Evolutionary conservation across 768 basidiomycete species (phyloP), one percentile per base, ranked within the genome.

Genomic region (Mycena kentingensis): DNA sequence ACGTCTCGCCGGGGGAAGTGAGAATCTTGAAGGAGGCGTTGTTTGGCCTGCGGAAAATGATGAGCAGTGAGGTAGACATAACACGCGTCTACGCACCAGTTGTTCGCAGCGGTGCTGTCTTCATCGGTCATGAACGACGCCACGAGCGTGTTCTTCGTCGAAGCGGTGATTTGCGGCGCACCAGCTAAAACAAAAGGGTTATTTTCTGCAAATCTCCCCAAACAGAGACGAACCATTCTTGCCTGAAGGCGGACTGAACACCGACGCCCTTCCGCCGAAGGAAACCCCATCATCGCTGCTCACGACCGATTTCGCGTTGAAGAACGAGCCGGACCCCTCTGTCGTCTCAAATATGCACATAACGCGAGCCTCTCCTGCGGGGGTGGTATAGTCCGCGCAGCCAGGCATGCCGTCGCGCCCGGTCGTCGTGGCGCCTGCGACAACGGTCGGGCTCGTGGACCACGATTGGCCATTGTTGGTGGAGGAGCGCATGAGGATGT

Each of bases 331-430:
- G 18, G 57, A 53, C 2, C 55, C 58, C 36, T 65, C 52, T 21
- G 64, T 65, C 7, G 64, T 65, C 50, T 65, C 64, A 35, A 65
- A 65, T 12, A 63, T 49, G 31, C 63, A 65, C 5, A 61, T 34
- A 6, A 65, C 41, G 25, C 44, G 58, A 5, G 44, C 53, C 16
- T 34, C 34, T 4, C 52, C 52, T 11, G 32, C 22, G 2, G 44
- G 10, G 15, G 45, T 45, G 4, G 27, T 49, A 18, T 51, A 61
- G 39, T 55, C 45, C 1, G 60, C 51, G 41, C 60, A 61, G 1
- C 51, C 58, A 1, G 62, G 57, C 64, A 65, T 65, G 6, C 64
- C 64, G 34, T 65, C 64, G 16, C 64, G 59, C 18, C 62, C 64
- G 18, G 62, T 65, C 3, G 60, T 60, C 28, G 29, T 44, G 22